phyloP scores from a whole-genome alignment of 1,284 basidiomycete species.

The Uromyces viciae-fabae region DNA sequence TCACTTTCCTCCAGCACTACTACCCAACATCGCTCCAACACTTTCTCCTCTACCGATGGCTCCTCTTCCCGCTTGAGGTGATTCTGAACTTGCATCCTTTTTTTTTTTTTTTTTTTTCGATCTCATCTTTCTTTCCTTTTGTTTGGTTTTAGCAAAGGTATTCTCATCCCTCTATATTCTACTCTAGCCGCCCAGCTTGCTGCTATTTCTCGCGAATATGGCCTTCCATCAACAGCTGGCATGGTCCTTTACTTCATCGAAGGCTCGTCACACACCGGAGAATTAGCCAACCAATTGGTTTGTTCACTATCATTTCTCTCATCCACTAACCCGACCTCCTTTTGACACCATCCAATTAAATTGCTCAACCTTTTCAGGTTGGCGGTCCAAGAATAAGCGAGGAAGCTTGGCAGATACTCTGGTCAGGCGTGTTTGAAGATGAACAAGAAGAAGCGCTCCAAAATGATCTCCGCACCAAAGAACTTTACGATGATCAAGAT shows the following conservation, averaged over 20 bases:
- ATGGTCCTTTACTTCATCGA: constrained; percentile 69
- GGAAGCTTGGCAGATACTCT: constrained; percentile 75
- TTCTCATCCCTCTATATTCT: constrained; percentile 68
- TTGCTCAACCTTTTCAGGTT: constrained; percentile 56
- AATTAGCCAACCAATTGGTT: constrained; percentile 25
- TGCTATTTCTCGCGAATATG: constrained; percentile 82
- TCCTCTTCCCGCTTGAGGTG: constrained; percentile 51
- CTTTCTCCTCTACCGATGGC: constrained; percentile 51
- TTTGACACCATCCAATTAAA: not conserved
- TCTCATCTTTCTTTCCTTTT: not conserved
- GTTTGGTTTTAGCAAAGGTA: constrained; percentile 65
- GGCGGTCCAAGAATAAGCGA: constrained; percentile 70
- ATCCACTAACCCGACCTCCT: not conserved
- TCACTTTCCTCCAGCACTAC: constrained; percentile 52
- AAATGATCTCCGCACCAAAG: constrained; percentile 55
- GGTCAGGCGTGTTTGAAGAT: constrained; percentile 66
- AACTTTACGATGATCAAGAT: constrained; percentile 26
- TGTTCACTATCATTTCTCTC: not conserved
- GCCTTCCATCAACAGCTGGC: constrained; percentile 71
- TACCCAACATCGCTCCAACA: constrained; percentile 49
- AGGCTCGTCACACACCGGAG: constrained; percentile 20
- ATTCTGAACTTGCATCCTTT: not conserved
- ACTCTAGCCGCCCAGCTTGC: constrained; percentile 67
- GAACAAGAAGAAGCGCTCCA: constrained; percentile 58
- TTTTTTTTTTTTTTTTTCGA: not conserved